A percentile compares a stretch with the other conserved stretches of the same genome.
These are phyloP conservation scores for Colletotrichum lini DNA, from an alignment of 2,329 filamentous ascomycete species.

Conservation along the genomic window DNA sequence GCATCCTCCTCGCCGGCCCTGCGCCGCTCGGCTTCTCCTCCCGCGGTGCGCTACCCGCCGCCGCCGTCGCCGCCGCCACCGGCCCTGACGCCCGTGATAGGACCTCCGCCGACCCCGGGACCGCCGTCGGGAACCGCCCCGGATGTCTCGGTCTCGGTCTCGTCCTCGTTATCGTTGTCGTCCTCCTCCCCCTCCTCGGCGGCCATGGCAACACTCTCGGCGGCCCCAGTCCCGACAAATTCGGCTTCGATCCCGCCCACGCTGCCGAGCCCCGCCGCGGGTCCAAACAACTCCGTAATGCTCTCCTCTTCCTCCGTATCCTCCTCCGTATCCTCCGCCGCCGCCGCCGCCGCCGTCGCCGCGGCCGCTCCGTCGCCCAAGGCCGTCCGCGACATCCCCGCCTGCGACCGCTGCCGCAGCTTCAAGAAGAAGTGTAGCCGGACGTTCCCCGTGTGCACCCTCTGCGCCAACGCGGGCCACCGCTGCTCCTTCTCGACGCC, in stretches of 20 bases:
- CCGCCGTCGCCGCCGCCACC: not conserved
- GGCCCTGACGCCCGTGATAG: not conserved
- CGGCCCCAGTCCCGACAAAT: not conserved
- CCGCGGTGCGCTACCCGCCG: constrained; percentile 21
- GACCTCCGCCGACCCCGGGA: constrained; percentile 8
- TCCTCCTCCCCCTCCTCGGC: not conserved
- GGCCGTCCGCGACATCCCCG: constrained; percentile 47
- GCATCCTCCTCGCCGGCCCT: constrained; percentile 39
- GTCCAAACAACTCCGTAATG: not conserved
- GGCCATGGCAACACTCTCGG: not conserved
- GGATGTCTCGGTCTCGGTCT: constrained; percentile 8
- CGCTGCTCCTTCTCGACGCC: constrained; percentile 55
- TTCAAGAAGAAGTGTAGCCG: constrained; percentile 63
- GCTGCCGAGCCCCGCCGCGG: constrained; percentile 9
- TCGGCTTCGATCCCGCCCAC: constrained; percentile 12
- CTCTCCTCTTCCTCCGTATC: constrained; percentile 45
- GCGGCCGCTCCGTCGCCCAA: constrained; percentile 48
- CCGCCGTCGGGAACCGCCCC: not conserved
- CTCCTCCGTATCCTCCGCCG: constrained; percentile 34
- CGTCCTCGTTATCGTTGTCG: too few relatives aligned
- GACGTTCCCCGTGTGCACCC: constrained; percentile 56
- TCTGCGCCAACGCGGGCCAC: constrained; percentile 57
- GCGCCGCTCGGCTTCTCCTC: constrained; percentile 45
- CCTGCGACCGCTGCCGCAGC: constrained; percentile 60
- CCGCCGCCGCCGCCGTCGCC: constrained; percentile 41